These are phyloP conservation scores for Kalmusia sp. DNA, from an alignment of 2,329 filamentous ascomycete species.

Conservation along the genomic window DNA sequence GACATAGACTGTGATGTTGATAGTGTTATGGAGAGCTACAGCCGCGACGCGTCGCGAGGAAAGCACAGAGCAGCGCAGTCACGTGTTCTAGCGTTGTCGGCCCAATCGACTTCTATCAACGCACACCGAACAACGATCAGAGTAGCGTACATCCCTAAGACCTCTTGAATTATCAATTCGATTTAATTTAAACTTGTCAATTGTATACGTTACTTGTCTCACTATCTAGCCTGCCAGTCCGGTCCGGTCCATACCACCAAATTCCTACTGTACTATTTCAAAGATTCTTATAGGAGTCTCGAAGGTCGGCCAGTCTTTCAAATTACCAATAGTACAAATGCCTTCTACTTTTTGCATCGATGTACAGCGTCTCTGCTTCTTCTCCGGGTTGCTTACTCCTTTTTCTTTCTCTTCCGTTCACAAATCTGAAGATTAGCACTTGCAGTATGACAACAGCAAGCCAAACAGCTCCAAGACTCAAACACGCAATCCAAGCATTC, in stretches of 20 bases:
- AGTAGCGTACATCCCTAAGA: too few species aligned
- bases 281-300: too few species aligned
- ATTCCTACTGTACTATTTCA: too few species aligned
- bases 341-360: not conserved
- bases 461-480: slow-evolving; percentile 4
- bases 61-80: slow-evolving; percentile 25
- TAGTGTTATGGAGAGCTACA: not conserved
- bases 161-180: too few species aligned
- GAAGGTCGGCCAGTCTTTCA: too few species aligned
- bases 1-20: not conserved
- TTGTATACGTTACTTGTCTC: too few species aligned
- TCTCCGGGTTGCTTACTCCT: not conserved
- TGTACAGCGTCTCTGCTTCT: not conserved
- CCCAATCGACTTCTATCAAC: too few species aligned
- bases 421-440: not conserved
- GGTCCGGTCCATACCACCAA: too few species aligned
- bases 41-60: slow-evolving; percentile 15
- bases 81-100: slow-evolving; percentile 25
- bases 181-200: too few species aligned
- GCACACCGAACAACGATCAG: too few species aligned
- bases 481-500: slow-evolving; percentile 7
- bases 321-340: not conserved
- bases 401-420: not conserved
- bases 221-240: too few species aligned
- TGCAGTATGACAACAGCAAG: slow-evolving; percentile 1